These are phyloP conservation scores for Metschnikowia matae DNA, from an alignment of 805 yeast species.

Conservation along the genomic window DNA sequence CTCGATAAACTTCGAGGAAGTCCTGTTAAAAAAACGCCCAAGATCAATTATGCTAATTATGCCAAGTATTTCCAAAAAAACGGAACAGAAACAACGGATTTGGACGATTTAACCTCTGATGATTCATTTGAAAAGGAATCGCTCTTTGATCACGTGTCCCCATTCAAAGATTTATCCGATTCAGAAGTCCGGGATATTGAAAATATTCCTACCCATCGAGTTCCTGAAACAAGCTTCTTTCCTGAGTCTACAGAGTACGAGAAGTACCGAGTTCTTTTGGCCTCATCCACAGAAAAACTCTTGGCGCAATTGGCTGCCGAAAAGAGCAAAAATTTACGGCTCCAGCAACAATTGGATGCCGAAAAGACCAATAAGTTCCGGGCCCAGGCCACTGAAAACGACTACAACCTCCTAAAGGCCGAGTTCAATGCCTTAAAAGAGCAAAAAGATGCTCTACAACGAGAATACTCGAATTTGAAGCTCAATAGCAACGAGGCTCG, in stretches of 20 bases:
- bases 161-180: background rate
- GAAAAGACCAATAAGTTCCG: background rate
- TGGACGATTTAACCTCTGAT: background rate
- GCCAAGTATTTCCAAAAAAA: background rate
- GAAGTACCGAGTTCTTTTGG: conserved; percentile 24
- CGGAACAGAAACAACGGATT: background rate
- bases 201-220: background rate
- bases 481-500: conserved; percentile 14
- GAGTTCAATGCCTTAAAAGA: conserved; percentile 1
- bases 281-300: conserved; percentile 27
- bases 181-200: conserved; percentile 1
- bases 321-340: background rate
- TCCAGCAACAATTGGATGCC: conserved; percentile 8
- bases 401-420: conserved; percentile 8
- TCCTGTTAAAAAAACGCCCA: conserved; percentile 9
- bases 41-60: background rate
- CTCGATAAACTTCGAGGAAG: conserved; percentile 13
- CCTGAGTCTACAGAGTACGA: conserved; percentile 22
- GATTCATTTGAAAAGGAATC: conserved; percentile 1
- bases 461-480: conserved; percentile 4
- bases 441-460: conserved; percentile 6
- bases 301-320: conserved; percentile 15
- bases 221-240: background rate
- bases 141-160: conserved; percentile 1
- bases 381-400: conserved; percentile 5